Conservation (phyloP, 768 basidiomycete genomes). For the Mycena vulgaris region DNA sequence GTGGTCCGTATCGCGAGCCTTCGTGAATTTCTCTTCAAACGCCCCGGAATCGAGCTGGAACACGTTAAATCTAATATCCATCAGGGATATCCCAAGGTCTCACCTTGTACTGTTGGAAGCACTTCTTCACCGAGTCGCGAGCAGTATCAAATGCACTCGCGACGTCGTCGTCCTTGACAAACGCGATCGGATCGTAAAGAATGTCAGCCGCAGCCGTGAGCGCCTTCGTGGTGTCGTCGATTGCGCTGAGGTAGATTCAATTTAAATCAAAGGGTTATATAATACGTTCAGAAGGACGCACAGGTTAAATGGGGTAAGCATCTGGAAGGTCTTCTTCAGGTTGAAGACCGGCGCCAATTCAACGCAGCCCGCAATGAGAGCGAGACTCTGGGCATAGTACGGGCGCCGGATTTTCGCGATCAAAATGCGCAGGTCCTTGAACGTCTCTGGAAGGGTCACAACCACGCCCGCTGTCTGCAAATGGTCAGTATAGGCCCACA, state of each 20-base stretch:
- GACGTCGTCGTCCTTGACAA: neutral
- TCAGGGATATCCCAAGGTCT: neutral
- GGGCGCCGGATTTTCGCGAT: neutral
- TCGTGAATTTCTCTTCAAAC: neutral
- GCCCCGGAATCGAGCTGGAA: neutral
- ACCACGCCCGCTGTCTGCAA: neutral
- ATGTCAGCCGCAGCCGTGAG: neutral
- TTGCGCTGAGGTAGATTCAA: neutral
- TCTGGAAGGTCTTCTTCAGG: neutral
- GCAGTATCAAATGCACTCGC: neutral
- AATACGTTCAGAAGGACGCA: neutral
- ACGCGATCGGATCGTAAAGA: neutral
- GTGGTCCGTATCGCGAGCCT: neutral
- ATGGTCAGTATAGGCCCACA: no score
- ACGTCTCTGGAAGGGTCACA: neutral
- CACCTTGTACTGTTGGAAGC: neutral
- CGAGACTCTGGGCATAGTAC: neutral
- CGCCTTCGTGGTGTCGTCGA: neutral
- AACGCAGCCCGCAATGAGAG: neutral
- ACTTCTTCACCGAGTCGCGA: neutral
- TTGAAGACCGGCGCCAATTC: neutral
- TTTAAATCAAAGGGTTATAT: neutral
- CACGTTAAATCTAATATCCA: neutral
- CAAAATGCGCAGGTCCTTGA: neutral
- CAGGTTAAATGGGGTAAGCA: neutral